Evolutionary conservation across 805 yeast species (phyloP), one percentile per base, ranked within the genome.

Genomic region (Cyberlindnera subsufficiens): DNA sequence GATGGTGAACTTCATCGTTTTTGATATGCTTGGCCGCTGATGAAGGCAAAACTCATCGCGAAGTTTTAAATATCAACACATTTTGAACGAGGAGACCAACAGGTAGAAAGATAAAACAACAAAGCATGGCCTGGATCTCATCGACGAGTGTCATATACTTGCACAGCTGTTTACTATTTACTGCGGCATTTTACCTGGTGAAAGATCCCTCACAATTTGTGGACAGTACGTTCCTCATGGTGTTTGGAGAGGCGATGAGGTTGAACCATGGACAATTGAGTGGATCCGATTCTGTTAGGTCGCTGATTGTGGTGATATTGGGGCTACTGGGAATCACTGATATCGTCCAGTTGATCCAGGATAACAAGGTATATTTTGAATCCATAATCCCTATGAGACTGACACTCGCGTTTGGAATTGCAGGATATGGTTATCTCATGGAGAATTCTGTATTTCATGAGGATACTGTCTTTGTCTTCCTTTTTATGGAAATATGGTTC

Each of bases 401-500:
- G 42, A 50, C 71, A 14, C 33, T 69, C 8, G 74, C 67, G 52
- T 82, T 84, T 51, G 52, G 58, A 0, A 50, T 81, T 31, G 78
- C 77, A 7, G 69, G 69, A 4, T 70, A 69, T 49, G 61, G 80
- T 20, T 79, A 77, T 53, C 41, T 72, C 34, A 70, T 71, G 42
- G 63, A 63, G n/a, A 59, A 65, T 35, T 67, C 44, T 3, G 6
- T 42, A 1, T n/a, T 82, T n/a, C 77, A 82, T 55, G 82, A 82
- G 61, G 80, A 78, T 54, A 64, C 78, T 37, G 75, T 81, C 4
- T 81, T 84, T 49, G 64, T 73, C 5, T 81, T 73, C 55, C 20
- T 47, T 5, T 81, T 83, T 47, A 54, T 75, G 48, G 93, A 84
- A 59, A 71, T 82, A 29, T 84, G 90, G 88, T 67, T 78, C 54